Percentiles rank a stretch among this genome's conserved stretches.
phyloP scores from a whole-genome alignment of 1,139 yeast genomes.

The Yamadazyma sp. region DNA sequence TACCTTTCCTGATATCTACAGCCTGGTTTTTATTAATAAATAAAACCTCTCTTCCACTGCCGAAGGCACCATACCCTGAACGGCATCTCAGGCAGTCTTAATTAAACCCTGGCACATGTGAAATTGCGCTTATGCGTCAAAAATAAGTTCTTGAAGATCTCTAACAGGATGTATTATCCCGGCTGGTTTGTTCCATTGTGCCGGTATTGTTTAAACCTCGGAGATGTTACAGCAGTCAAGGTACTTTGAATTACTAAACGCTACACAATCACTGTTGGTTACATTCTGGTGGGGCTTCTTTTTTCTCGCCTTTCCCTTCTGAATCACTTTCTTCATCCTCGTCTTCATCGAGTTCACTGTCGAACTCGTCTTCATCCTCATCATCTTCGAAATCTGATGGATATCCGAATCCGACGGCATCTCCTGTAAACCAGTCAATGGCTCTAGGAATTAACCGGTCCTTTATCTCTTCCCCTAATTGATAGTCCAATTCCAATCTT shows the following conservation, averaged over 20 bases:
- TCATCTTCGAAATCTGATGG: conserved; percentile 48
- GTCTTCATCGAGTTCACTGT: conserved; percentile 40
- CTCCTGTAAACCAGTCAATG: conserved; percentile 97
- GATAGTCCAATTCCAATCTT: conserved; percentile 88
- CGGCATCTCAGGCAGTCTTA: neutral
- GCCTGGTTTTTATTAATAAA: too few species aligned
- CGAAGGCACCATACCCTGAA: too few species aligned
- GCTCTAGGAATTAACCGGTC: conserved; percentile 96
- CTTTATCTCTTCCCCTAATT: conserved; percentile 93
- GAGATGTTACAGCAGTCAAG: too few species aligned
- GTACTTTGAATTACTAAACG: neutral
- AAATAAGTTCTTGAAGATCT: neutral
- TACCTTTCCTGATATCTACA: too few species aligned
- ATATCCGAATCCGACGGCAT: conserved; percentile 69
- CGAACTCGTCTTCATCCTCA: conserved; percentile 51
- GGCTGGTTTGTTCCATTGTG: neutral
- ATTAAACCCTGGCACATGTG: neutral
- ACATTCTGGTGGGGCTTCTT: conserved; percentile 82
- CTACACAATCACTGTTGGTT: conserved; percentile 54
- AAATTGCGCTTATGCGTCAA: neutral
- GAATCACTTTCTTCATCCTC: conserved; percentile 52
- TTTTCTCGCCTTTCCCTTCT: conserved; percentile 51
- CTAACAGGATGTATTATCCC: too few species aligned
- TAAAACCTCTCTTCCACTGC: too few species aligned
- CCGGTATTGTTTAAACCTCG: neutral